Conservation (phyloP, 2,329 filamentous ascomycete genomes). For the Dactylellina drechsleri region DNA sequence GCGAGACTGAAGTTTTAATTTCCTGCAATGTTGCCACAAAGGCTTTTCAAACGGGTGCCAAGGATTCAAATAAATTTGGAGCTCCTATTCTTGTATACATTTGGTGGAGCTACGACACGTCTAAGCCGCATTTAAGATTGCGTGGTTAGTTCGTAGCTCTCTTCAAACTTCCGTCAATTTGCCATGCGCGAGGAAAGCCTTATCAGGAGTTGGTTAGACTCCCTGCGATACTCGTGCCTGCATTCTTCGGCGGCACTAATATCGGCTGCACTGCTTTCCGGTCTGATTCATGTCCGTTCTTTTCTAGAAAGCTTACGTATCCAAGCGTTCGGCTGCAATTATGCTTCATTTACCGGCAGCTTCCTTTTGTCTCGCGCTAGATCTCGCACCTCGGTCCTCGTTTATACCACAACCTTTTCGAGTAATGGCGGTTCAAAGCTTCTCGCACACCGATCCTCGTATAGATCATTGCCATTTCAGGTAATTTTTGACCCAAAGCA, state of each 20-base stretch:
- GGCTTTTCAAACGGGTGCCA: not conserved
- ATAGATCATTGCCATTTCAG: constrained; percentile 33
- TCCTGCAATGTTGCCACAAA: not conserved
- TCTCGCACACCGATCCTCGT: constrained; percentile 32
- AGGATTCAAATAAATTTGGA: constrained; percentile 13
- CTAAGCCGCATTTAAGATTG: constrained; percentile 28
- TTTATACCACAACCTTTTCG: too few relatives aligned
- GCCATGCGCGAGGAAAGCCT: not conserved
- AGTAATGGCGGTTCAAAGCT: too few relatives aligned
- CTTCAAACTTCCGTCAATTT: constrained; percentile 4
- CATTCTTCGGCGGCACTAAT: constrained; percentile 9
- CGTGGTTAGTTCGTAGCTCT: not conserved
- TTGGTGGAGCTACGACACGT: not conserved
- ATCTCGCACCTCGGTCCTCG: too few relatives aligned
- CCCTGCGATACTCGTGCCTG: not conserved
- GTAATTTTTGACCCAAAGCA: constrained; percentile 10
- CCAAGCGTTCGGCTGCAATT: constrained; percentile 10
- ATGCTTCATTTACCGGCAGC: not conserved
- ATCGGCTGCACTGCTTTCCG: not conserved
- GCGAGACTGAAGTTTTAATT: too few relatives aligned
- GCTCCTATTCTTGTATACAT: constrained; percentile 24
- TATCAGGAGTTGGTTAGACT: not conserved
- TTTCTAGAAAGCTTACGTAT: constrained; percentile 36
- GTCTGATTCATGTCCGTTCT: not conserved
- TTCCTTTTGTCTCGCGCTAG: too few relatives aligned